A percentile compares a stretch with the other conserved stretches of the same genome.
phyloP scores from a whole-genome alignment of 2,329 filamentous ascomycete genomes.

The Laburnicola sp. region DNA sequence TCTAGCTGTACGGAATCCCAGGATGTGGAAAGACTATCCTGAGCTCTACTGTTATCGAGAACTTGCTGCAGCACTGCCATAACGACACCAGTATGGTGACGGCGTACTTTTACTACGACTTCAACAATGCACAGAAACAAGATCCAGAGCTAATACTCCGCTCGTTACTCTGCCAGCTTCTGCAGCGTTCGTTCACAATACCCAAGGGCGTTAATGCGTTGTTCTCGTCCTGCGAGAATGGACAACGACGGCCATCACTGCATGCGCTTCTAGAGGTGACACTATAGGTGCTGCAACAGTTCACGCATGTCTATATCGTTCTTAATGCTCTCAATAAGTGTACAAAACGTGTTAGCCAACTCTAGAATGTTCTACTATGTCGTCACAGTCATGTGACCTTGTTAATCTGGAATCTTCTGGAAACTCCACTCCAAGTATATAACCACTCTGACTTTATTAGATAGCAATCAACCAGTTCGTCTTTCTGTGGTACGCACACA shows the following conservation, averaged over 20 bases:
- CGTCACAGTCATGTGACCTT: too few species aligned
- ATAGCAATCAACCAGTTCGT: too few species aligned
- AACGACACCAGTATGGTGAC: conserved; percentile 12
- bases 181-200: conserved; percentile 9
- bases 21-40: conserved; percentile 22
- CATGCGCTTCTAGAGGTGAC: conserved; percentile 18
- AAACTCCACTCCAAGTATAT: too few species aligned
- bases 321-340: conserved; percentile 23
- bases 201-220: conserved; percentile 20
- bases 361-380: too few species aligned
- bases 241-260: conserved; percentile 16
- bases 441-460: too few species aligned
- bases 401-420: too few species aligned
- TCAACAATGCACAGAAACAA: conserved; percentile 42
- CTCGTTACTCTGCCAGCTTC: conserved; percentile 43
- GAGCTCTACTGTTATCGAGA: conserved; percentile 17
- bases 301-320: conserved; percentile 5
- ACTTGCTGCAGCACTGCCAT: conserved; percentile 14
- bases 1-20: conserved; percentile 16
- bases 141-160: conserved; percentile 32
- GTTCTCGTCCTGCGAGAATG: conserved; percentile 19
- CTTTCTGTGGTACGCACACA: too few species aligned
- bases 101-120: conserved; percentile 29
- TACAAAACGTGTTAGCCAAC: too few species aligned
- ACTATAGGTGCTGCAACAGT: conserved; percentile 26